Base-by-base conservation (phyloP, 805 yeast species). In the Saccharomyces jurei region DNA sequence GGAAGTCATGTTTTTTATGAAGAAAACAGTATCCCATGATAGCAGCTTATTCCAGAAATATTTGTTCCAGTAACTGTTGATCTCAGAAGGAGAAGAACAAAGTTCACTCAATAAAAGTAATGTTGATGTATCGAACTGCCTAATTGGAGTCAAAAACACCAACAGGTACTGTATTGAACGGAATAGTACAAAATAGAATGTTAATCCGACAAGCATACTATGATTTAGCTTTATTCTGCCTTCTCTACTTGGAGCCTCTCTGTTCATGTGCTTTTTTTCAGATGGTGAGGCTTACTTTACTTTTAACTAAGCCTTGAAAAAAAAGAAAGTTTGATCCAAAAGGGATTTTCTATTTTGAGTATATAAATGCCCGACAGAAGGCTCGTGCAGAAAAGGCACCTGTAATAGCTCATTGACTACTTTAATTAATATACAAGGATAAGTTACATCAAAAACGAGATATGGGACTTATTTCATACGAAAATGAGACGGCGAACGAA, bases 1-100 rank as follows among this genome's bases (percentile, higher is more conserved):
- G 32, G 52, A 28, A 22, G 87, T 81, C 53, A 84, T 67, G 6
- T 58, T 59, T 48, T 83, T 81, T 14, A 79, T 67, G 63, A 87
- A 90, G 68, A 84, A 90, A 0, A 90, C 94, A 1, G 84, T 77
- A 67, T 92, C 99, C 98, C 98, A 92, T 3, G 83, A 77, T 27
- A 87, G 71, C 4, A 89, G 73, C 53, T 79, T 81, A 52, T 79
- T 74, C 51, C 81, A 63, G 1, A 82, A 49, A n/a, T 61, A 46
- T 1, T n/a, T 47, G 54, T 62, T 63, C 63, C 62, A 62, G 53
- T 52, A 62, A 3, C 28, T 46, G 1, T 53, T 46, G n/a, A 27
- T 46, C 11, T 52, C 50, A 22, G 21, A n/a, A 41, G 46, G 14
- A 30, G 32, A 31, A 31, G 26, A 13, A 53, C 31, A 2, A 48